Conservation (phyloP, 179 eudicot genomes). For the Silene vulgaris region DNA sequence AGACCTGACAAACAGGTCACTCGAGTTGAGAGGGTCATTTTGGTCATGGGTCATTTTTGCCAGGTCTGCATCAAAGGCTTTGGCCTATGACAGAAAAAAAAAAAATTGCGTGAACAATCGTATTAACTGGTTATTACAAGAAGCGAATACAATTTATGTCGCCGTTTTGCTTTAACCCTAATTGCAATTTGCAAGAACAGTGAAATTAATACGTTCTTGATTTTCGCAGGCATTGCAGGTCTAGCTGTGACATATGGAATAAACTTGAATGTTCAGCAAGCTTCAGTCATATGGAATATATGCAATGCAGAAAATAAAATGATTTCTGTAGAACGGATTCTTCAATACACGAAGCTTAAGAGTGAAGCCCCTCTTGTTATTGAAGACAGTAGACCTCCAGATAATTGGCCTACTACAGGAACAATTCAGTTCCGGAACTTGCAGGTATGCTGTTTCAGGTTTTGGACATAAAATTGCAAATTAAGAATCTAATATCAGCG, state of each 20-base stretch:
- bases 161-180: too few relatives aligned
- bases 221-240: slow-evolving; percentile 83
- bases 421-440: slow-evolving; percentile 61
- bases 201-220: not conserved
- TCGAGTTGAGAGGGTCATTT: too few relatives aligned
- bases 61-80: too few relatives aligned
- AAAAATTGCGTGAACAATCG: too few relatives aligned
- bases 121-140: too few relatives aligned
- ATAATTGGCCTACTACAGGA: slow-evolving; percentile 75
- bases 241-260: slow-evolving; percentile 88
- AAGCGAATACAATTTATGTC: too few relatives aligned
- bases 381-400: slow-evolving; percentile 57
- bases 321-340: slow-evolving; percentile 88
- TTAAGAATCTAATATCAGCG: not conserved
- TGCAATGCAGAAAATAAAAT: slow-evolving; percentile 89
- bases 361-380: slow-evolving; percentile 77
- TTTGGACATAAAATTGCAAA: not conserved
- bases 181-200: not conserved
- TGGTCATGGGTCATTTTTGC: too few relatives aligned
- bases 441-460: slow-evolving; percentile 44
- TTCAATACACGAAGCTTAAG: slow-evolving; percentile 72
- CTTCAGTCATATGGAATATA: slow-evolving; percentile 81
- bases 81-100: not conserved
- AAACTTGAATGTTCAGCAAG: slow-evolving; percentile 69
- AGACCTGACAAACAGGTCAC: too few relatives aligned